A percentile compares a stretch with the other conserved stretches of the same genome.
Conservation (phyloP, 2,329 filamentous ascomycete genomes). For the Dothistroma pini region DNA sequence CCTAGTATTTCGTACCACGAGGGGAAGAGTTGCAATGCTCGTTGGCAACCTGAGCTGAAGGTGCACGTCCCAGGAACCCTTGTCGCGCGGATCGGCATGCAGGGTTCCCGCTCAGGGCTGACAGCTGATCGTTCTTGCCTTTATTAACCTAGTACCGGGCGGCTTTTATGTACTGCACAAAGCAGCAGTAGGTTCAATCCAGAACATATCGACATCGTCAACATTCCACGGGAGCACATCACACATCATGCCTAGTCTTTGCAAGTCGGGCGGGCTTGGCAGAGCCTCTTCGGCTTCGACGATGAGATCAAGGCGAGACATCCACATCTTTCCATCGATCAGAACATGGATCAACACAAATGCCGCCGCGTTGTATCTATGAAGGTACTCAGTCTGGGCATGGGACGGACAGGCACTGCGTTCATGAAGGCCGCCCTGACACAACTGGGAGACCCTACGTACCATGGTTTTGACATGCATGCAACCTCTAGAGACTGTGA, state of each 20-base stretch:
- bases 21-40: not conserved
- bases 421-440: constrained; percentile 23
- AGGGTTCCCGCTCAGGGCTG: not conserved
- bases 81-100: not conserved
- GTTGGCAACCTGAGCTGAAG: not conserved
- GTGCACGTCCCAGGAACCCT: not conserved
- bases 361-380: constrained; percentile 43
- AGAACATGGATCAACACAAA: constrained; percentile 62
- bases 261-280: not conserved
- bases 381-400: constrained; percentile 23
- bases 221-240: not conserved
- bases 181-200: not conserved
- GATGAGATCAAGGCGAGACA: constrained; percentile 31
- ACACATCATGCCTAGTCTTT: not conserved
- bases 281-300: constrained; percentile 21
- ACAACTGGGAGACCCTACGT: constrained; percentile 22
- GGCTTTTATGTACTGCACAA: too few relatives aligned
- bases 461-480: constrained; percentile 24
- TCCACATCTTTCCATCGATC: constrained; percentile 49
- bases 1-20: too few relatives aligned
- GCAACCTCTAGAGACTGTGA: constrained; percentile 58
- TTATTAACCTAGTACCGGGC: too few relatives aligned
- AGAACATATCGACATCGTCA: not conserved
- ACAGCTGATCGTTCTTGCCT: not conserved
- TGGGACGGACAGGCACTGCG: constrained; percentile 25